A percentile compares a stretch with the other conserved stretches of the same genome.
Evolutionary conservation across 306 rosid genomes (phyloP).

Genomic region (Cucurbita argyrosperma): DNA sequence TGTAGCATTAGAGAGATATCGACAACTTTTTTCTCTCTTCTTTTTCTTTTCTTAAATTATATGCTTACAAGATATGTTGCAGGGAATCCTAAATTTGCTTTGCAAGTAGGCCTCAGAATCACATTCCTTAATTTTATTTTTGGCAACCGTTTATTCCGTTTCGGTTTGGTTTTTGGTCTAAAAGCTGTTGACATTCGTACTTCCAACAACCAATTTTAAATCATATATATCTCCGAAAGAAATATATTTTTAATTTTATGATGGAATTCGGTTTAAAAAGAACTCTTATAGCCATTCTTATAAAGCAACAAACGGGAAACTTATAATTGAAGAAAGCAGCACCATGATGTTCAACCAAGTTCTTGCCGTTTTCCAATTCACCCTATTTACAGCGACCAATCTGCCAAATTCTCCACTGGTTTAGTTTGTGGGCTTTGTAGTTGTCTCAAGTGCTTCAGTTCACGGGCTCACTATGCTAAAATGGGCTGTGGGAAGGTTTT

Average conservation of each 20-base stretch:
- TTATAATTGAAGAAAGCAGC: no score
- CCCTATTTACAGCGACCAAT: neutral
- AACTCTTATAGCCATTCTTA: no score
- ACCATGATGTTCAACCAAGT: no score
- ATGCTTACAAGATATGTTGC: neutral
- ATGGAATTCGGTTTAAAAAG: no score
- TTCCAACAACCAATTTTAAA: neutral
- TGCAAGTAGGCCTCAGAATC: conserved; percentile 3
- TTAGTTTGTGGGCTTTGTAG: neutral
- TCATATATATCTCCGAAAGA: neutral
- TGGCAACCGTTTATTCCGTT: neutral
- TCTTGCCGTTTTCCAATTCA: neutral
- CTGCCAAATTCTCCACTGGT: neutral
- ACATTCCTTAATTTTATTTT: neutral
- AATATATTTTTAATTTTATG: no score
- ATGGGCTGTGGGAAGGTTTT: neutral
- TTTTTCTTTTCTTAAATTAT: neutral
- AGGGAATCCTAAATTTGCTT: neutral
- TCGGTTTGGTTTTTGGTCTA: neutral
- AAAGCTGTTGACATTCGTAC: neutral
- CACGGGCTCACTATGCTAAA: neutral
- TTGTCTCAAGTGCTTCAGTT: neutral
- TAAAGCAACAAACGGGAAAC: no score
- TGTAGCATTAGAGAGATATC: neutral
- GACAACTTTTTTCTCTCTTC: neutral